Base-by-base conservation (phyloP, 352 stramenopile genomes). In the Phytophthora sojae region DNA sequence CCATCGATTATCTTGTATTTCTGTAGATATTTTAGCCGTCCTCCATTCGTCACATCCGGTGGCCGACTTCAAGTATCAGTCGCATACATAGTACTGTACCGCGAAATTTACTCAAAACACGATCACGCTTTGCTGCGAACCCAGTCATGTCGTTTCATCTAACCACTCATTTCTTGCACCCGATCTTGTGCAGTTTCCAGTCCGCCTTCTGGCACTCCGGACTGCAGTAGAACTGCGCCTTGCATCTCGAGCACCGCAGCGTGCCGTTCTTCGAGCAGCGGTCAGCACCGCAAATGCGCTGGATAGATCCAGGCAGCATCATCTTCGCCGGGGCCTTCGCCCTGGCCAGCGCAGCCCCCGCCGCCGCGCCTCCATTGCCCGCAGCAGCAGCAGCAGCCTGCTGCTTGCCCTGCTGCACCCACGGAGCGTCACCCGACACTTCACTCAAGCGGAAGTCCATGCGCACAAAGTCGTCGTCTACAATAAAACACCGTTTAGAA, bases 181-280 rank as follows among this genome's bases (percentile, higher is more conserved):
- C 63, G 15, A 79, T 55, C 67, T 96, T 96, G 79, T 97, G 90
- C 60, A 83, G 75, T 59, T 91, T 92, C 90, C 90, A 97, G 72
- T 97, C 85, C 32, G 74, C 59, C 69, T 93, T 93, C 56, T 97
- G 90, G 75, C 90, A 97, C 65, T 81, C 81, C n/a, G 80, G 68
- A 55, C 82, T 86, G 78, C 90, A 97, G 69, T 97, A 97, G 69
- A 91, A 95, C 61, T 93, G 86, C 50, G 79, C 77, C 69, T 93
- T 93, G 80, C 90, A 97, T 15, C 89, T 82, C 61, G 86, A 92
- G 66, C 90, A 97, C 53, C 88, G 88, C 64, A 94, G 74, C 44
- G 82, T 79, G 57, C 79, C 88, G 21, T 87, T 87, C 37, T 88
- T 85, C 14, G 88, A 93, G 69, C 88, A 96, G 30, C 84, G 76